These are phyloP conservation scores for Jaenimonas drosophilae DNA, from an alignment of 208 protist species.

Conservation along the genomic window DNA sequence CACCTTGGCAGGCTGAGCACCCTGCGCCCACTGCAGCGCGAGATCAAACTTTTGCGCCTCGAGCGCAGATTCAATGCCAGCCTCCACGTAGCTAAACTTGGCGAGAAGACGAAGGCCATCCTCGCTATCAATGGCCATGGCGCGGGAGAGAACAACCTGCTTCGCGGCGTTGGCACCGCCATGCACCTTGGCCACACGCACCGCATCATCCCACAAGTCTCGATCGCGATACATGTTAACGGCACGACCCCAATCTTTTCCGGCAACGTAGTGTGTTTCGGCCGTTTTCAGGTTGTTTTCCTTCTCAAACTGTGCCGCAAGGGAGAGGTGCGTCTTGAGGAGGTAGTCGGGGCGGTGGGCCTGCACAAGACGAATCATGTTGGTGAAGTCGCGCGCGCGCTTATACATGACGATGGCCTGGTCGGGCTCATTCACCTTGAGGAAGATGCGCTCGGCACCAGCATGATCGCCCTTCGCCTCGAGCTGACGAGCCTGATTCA, in stretches of 20 bases:
- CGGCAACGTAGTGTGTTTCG: conserved; percentile 92
- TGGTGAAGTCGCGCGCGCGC: conserved; percentile 84
- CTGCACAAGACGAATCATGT: conserved; percentile 93
- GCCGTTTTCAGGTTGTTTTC: conserved; percentile 90
- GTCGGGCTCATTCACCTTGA: conserved; percentile 95
- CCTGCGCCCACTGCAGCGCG: conserved; percentile 90
- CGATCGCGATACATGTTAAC: conserved; percentile 97
- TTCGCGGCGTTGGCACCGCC: conserved; percentile 89
- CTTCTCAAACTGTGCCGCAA: conserved; percentile 94
- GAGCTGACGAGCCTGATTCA: conserved; percentile 90
- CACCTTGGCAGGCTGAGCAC: conserved; percentile 87
- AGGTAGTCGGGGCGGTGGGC: conserved; percentile 89
- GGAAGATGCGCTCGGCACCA: conserved; percentile 93
- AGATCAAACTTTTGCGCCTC: conserved; percentile 91
- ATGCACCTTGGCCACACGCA: conserved; percentile 94
- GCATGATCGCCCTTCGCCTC: conserved; percentile 91
- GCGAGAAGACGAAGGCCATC: conserved; percentile 91
- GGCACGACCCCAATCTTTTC: conserved; percentile 93
- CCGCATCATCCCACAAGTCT: conserved; percentile 96
- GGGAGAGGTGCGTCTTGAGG: conserved; percentile 90
- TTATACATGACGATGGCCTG: conserved; percentile 97
- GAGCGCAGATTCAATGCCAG: conserved; percentile 93
- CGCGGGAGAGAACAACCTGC: conserved; percentile 92
- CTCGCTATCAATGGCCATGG: conserved; percentile 89
- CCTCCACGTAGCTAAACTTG: conserved; percentile 92